Evolutionary conservation across 495 filamentous ascomycete species (phyloP), one percentile per base, ranked within the genome.

Genomic region (Penicillium tannophilum): DNA sequence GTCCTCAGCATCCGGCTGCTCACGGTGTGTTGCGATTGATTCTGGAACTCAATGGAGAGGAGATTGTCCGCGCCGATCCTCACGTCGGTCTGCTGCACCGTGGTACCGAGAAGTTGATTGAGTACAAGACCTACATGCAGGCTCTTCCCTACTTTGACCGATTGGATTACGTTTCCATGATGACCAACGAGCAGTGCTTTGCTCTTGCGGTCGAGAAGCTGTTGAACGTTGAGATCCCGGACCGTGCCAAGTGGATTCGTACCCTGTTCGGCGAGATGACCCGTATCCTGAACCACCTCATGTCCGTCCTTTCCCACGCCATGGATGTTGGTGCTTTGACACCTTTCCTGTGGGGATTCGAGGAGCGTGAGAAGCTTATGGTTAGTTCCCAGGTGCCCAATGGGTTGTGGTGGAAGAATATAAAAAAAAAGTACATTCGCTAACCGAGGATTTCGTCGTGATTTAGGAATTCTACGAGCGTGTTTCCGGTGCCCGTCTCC

Each of bases 351-450:
- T 99, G 95, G 95, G 95, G 95, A 23, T 99, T 99, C 74, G 95
- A 99, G 79, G 95, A 99, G 77, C 88, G 95, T 82, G 95, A 99
- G 79, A 99, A 99, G 82, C 79, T 99, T 45, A 99, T 99, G 95
- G 93, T 92, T 79, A 68, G 79, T 79, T 36, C 31, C n/a, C 10
- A 44, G 8, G 24, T 9, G 12, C 19, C 23, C 35, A 9, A 16
- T 55, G 46, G 35, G 44, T 7, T 48, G 31, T 47, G 6, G n/a
- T 36, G 31, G 31, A 31, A 16, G 65, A 44, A 12, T 17, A 20
- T 20, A 36, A 26, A 42, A 8, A 8, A 41, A 31, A 45, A 14
- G n/a, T 16, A 11, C 10, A 52, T 17, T 63, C 24, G 52, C 56
- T 64, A 47, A 67, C 49, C 19, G 0, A 58, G 17, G 33, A 33